phyloP scores from a whole-genome alignment of 2,329 filamentous ascomycete species.

The Aureobasidium lini region DNA sequence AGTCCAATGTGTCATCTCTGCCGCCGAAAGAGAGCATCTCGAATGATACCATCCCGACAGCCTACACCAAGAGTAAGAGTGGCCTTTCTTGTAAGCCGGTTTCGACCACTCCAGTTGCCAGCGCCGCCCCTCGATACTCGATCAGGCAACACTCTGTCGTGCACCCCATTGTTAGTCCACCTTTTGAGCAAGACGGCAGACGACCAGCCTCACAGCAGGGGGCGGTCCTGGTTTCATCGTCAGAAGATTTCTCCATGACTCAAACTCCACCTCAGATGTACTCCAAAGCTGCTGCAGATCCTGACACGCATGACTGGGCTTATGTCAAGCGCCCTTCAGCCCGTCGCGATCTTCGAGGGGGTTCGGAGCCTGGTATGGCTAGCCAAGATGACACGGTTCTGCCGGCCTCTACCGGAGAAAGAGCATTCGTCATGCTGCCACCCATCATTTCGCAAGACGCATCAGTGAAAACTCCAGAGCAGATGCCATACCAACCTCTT shows the following conservation, averaged over 20 bases:
- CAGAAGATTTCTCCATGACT: constrained; percentile 1
- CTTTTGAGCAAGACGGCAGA: background rate
- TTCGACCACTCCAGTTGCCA: background rate
- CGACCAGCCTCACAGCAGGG: background rate
- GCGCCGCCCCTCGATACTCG: background rate
- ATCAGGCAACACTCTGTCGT: background rate
- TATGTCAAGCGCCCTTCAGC: background rate
- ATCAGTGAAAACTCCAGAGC: constrained; percentile 1
- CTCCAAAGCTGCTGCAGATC: background rate
- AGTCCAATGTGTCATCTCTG: constrained; percentile 4
- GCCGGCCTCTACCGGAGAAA: background rate
- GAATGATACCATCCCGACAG: constrained; percentile 3
- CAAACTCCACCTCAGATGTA: constrained; percentile 11
- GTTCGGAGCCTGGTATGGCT: background rate
- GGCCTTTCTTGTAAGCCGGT: background rate
- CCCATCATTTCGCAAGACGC: constrained; percentile 1
- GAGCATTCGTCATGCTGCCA: background rate
- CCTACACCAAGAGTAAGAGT: constrained; percentile 13
- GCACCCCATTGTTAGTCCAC: background rate
- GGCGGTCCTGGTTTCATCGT: background rate
- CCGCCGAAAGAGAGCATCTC: background rate
- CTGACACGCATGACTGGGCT: constrained; percentile 1
- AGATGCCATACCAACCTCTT: background rate
- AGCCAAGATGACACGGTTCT: background rate
- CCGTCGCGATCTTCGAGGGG: background rate